phyloP scores from a whole-genome alignment of 2,329 filamentous ascomycete species.

The Mycosphaerella sp. region DNA sequence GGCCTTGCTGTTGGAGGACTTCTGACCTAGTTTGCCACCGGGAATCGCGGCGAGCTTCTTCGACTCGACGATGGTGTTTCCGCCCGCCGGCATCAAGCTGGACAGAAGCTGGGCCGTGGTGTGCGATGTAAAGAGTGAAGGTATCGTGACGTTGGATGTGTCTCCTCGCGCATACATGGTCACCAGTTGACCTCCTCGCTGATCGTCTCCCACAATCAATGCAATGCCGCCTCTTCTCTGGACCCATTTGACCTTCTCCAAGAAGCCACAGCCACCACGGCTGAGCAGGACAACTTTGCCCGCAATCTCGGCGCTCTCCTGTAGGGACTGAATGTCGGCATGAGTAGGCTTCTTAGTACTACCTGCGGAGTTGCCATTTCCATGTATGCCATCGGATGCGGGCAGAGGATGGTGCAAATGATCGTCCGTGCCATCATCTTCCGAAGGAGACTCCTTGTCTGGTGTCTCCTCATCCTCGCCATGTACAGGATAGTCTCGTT shows the following conservation, averaged over 20 bases:
- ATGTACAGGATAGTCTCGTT: slow-evolving; percentile 17
- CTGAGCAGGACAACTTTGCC: slow-evolving; percentile 90
- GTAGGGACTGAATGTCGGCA: slow-evolving; percentile 84
- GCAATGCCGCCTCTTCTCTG: slow-evolving; percentile 84
- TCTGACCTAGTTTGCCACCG: slow-evolving; percentile 19
- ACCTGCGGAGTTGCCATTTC: slow-evolving; percentile 32
- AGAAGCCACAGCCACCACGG: slow-evolving; percentile 88
- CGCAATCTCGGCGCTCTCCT: slow-evolving; percentile 85
- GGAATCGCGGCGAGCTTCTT: slow-evolving; percentile 45
- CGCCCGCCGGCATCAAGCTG: slow-evolving; percentile 68
- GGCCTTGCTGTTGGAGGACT: slow-evolving; percentile 11
- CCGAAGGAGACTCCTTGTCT: slow-evolving; percentile 22
- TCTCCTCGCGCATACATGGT: slow-evolving; percentile 99
- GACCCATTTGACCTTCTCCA: slow-evolving; percentile 97
- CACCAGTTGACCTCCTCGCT: slow-evolving; percentile 78
- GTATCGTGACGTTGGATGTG: slow-evolving; percentile 90
- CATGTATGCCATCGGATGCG: slow-evolving; percentile 38
- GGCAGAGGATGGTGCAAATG: slow-evolving; percentile 61
- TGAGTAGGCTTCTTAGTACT: slow-evolving; percentile 46
- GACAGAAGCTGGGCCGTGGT: slow-evolving; percentile 91
- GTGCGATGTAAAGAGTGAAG: slow-evolving; percentile 88
- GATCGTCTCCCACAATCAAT: slow-evolving; percentile 89
- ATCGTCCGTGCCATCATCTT: slow-evolving; percentile 77
- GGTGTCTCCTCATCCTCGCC: slow-evolving; percentile 46
- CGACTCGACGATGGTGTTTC: slow-evolving; percentile 39